Evolutionary conservation across 176 grass and related monocot genomes (phyloP), one percentile per base, ranked within the genome.

Genomic region (Hordeum marinum): DNA sequence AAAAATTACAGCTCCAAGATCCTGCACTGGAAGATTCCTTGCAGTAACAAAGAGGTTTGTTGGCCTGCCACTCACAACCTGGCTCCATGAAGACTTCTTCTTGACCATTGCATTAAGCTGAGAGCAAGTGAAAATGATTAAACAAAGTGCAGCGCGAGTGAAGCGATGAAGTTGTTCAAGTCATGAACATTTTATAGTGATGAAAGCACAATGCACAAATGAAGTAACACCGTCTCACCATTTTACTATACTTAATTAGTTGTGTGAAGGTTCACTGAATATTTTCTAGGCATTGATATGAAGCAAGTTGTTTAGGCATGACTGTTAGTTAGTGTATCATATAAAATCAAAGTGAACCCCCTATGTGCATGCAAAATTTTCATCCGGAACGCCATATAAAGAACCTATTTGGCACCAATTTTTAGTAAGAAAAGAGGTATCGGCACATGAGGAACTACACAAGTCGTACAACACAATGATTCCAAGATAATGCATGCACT

Each of bases 1-100:
- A 68, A 98, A 98, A 83, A 98, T 93, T 6, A 91, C 92, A 27
- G 84, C 90, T 72, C 92, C 95, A 58, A 98, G 85, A 78, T 94
- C 82, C 37, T 75, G 70, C 15, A 87, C 86, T 42, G 26, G 74
- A 72, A 98, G 87, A 45, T 90, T 94, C 89, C 92, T 93, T 40
- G 75, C 6, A 2, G 55, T 1, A 93, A 82, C 23, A 54, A 72
- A 80, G 43, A 25, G 70, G 57, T 89, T 91, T 72, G 84, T 58
- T 8, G 77, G 85, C 61, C 72, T 86, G 18, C 29, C 62, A 76
- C 39, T 17, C 65, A 81, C 64, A 85, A 85, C 61, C 7, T 79
- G 71, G 59, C 63, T 78, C 65, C 65, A 85, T 46, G 61, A 82
- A 29, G 52, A 75, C 42, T 77, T 88, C 21, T 77, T 83, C 54